Percentiles rank a stretch among this genome's conserved stretches.
These are phyloP conservation scores for Hydnum rufescens DNA, from an alignment of 768 basidiomycete species.

Conservation along the genomic window DNA sequence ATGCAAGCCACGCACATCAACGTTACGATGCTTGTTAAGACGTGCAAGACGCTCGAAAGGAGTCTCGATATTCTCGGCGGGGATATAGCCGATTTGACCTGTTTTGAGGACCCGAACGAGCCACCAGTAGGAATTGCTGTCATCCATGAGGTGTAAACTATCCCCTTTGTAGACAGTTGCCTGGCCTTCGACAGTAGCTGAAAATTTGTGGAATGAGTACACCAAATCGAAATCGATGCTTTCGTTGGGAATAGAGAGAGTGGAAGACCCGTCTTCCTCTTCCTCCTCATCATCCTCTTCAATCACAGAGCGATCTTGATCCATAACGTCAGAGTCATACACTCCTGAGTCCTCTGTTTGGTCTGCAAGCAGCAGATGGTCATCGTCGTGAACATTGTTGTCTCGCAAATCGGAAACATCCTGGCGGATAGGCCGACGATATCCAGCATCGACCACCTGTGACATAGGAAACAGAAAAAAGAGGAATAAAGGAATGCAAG, in stretches of 20 bases:
- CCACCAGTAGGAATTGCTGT: constrained; percentile 99
- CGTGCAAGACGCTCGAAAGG: constrained; percentile 90
- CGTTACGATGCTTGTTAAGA: constrained; percentile 91
- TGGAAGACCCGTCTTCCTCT: constrained; percentile 61
- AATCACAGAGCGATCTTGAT: constrained; percentile 63
- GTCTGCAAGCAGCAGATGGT: not conserved
- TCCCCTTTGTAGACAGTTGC: constrained; percentile 98
- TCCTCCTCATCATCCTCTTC: constrained; percentile 59
- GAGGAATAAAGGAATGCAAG: not conserved
- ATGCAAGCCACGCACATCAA: constrained; percentile 47
- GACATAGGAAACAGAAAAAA: not conserved
- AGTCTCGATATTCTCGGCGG: constrained; percentile 98
- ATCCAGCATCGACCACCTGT: not conserved
- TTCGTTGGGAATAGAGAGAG: constrained; percentile 74
- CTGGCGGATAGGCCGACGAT: not conserved
- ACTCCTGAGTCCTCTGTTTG: not conserved
- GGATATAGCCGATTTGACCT: constrained; percentile 96
- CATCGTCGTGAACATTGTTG: not conserved
- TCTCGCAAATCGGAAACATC: not conserved
- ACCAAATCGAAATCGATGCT: constrained; percentile 87
- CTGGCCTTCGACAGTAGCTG: constrained; percentile 95
- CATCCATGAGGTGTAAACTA: constrained; percentile 89
- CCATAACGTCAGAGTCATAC: constrained; percentile 14
- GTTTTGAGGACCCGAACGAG: constrained; percentile 96
- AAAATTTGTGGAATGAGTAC: constrained; percentile 87